Evolutionary conservation across 2,329 filamentous ascomycete genomes (phyloP).

Genomic region (Aspergillus brasiliensis): DNA sequence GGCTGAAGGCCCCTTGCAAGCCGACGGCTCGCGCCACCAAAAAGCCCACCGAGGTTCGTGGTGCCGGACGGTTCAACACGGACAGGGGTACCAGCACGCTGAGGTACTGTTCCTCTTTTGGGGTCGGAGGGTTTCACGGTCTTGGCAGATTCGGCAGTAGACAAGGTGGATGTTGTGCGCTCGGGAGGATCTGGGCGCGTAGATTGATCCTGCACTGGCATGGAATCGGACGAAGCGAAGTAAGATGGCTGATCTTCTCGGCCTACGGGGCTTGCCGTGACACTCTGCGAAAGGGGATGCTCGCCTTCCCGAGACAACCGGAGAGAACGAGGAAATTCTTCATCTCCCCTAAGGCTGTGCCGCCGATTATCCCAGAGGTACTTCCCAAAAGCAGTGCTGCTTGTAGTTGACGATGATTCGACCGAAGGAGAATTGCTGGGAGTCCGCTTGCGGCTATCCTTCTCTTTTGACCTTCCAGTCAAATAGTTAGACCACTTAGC

Average conservation of each 20-base stretch:
- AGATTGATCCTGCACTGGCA: conserved; percentile 26
- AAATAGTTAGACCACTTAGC: conserved; percentile 66
- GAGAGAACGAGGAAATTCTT: conserved; percentile 55
- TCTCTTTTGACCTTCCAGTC: conserved; percentile 43
- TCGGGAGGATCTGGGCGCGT: conserved; percentile 42
- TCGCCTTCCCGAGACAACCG: conserved; percentile 58
- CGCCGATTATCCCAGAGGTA: conserved; percentile 54
- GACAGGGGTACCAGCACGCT: conserved; percentile 29
- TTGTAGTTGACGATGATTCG: conserved; percentile 58
- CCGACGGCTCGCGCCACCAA: conserved; percentile 44
- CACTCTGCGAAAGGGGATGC: conserved; percentile 74
- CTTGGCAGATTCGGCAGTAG: conserved; percentile 50
- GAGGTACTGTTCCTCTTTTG: conserved; percentile 25
- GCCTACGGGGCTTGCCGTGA: conserved; percentile 67
- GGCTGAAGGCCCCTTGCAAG: conserved; percentile 37
- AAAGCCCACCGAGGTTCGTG: conserved; percentile 41
- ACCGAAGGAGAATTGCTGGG: conserved; percentile 57
- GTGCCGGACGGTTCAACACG: conserved; percentile 35
- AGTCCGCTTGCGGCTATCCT: conserved; percentile 52
- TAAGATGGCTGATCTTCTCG: conserved; percentile 39
- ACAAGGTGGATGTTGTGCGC: conserved; percentile 46
- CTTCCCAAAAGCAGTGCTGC: conserved; percentile 58
- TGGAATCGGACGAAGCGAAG: conserved; percentile 31
- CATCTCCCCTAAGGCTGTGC: conserved; percentile 58
- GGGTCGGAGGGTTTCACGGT: conserved; percentile 44